Conservation (phyloP, 2,329 filamentous ascomycete genomes). For the Herpotrichia juniperi region DNA sequence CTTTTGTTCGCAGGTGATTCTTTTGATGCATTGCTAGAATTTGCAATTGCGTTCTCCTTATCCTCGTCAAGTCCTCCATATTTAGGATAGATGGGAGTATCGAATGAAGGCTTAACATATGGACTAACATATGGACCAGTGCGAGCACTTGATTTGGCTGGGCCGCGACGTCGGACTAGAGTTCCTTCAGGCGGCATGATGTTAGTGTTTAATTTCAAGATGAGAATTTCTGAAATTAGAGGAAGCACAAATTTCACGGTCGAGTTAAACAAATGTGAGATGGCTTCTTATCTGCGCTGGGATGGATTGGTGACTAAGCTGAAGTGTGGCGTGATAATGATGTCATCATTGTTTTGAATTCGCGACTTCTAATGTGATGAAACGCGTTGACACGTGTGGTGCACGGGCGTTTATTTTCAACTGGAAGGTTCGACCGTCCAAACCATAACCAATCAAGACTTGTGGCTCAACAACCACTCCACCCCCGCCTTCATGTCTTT, state of each 20-base stretch:
- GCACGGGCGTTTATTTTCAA: too few relatives aligned
- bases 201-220: background rate
- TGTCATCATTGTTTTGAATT: slow-evolving; percentile 2
- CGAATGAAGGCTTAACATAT: background rate
- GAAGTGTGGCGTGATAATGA: background rate
- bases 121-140: background rate
- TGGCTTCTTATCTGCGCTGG: background rate
- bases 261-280: background rate
- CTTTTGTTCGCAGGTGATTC: background rate
- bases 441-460: background rate
- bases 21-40: background rate
- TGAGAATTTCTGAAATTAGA: background rate
- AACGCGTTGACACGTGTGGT: background rate
- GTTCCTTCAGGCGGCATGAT: background rate
- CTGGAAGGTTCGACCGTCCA: too few relatives aligned
- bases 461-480: slow-evolving; percentile 42
- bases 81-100: background rate
- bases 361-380: background rate
- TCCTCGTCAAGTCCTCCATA: background rate
- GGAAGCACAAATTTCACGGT: background rate
- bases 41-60: slow-evolving; percentile 3
- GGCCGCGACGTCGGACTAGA: background rate
- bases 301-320: background rate
- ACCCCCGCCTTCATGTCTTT: slow-evolving; percentile 38
- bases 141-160: background rate